Evolutionary conservation across 1,139 yeast genomes (phyloP), one percentile per base, ranked within the genome.

Genomic region (Saccharomycopsis hybrid): DNA sequence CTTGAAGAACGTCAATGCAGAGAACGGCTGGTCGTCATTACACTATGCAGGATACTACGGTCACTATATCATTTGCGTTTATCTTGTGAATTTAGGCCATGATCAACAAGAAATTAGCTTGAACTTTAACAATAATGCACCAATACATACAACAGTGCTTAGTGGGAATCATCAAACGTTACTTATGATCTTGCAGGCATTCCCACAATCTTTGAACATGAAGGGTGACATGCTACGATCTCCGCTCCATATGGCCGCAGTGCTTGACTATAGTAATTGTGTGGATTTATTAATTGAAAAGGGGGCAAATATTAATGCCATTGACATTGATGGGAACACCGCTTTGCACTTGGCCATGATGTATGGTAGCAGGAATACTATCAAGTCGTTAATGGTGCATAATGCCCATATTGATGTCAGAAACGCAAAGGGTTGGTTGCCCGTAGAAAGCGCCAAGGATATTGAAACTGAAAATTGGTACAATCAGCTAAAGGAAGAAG

Each of bases 11-110:
- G 73, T 80, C 27, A 90, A 92, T 62, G 71, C 82, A 11, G 54
- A 70, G 41, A 80, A 84, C 58, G 97, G 97, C 1, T 90, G 97
- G 97, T 75, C 86, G 41, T 85, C 88, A 48, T 72, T 90, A 46
- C 97, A 90, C 65, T 89, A 88, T 65, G 92, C 96, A 1, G 81
- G 95, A 5, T 85, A 67, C 61, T 70, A 85, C 59, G 96, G 97
- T 33, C 78, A 85, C 57, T 86, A 85, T 61, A 75, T 87, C 53
- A 76, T 88, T 4, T 85, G 96, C 61, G 88, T 82, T 51, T 76
- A 77, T 54, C 63, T 78, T 46, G 70, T 78, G 30, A 71, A 69
- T 41, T 61, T 70, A 47, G 79, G 80, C 4, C 81, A 76, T 56
- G 83, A 76, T 57, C 63, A 63, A 39, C 62, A 63, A 35, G 81